A percentile compares a stretch with the other conserved stretches of the same genome.
These are phyloP conservation scores for Pseudogymnoascus pannorum DNA, from an alignment of 2,329 filamentous ascomycete species.

Conservation along the genomic window DNA sequence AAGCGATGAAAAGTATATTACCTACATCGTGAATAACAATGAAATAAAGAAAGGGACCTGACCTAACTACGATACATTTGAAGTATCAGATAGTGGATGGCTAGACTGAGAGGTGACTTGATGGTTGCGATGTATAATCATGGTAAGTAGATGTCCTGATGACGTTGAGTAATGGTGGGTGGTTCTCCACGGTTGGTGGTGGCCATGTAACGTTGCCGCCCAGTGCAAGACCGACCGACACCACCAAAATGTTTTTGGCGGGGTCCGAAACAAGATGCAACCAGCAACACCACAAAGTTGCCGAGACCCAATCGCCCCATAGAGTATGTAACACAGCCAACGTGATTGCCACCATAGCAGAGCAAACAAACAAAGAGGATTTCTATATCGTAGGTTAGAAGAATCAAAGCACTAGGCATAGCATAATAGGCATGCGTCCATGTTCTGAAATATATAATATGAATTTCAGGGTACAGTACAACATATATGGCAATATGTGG, in stretches of 20 bases:
- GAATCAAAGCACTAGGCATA: neutral
- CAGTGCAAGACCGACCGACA: neutral
- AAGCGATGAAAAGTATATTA: slow-evolving; percentile 1
- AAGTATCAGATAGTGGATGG: slow-evolving; percentile 5
- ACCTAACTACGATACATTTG: neutral
- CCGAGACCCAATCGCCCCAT: neutral
- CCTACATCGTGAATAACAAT: slow-evolving; percentile 1
- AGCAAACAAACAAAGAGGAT: neutral
- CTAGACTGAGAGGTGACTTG: neutral
- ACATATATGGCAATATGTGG: slow-evolving; percentile 4
- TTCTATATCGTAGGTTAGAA: neutral
- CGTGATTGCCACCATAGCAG: neutral
- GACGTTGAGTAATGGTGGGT: neutral
- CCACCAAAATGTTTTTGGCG: neutral
- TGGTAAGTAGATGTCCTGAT: slow-evolving; percentile 1
- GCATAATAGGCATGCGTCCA: neutral
- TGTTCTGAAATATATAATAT: slow-evolving; percentile 3
- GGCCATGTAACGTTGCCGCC: slow-evolving; percentile 5
- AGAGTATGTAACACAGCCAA: slow-evolving; percentile 1
- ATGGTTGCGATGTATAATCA: neutral
- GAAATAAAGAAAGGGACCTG: neutral
- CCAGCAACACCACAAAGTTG: neutral
- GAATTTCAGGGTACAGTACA: slow-evolving; percentile 1
- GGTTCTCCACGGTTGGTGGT: neutral
- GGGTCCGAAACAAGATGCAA: neutral